phyloP scores from a whole-genome alignment of 129 eudicot species.

The Saussurea involucrata region DNA sequence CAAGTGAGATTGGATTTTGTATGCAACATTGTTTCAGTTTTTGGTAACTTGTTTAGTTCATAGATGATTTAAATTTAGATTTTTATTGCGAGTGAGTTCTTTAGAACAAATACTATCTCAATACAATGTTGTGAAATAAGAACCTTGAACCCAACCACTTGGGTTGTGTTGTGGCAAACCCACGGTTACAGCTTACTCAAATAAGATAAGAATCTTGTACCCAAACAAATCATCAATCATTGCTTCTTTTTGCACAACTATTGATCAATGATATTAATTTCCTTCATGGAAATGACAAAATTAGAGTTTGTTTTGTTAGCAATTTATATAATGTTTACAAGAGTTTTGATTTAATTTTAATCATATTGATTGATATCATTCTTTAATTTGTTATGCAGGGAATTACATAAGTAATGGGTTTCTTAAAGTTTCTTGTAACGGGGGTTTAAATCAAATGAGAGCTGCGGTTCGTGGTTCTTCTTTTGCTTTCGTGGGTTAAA shows the following conservation, averaged over 20 bases:
- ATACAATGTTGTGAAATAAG: neutral
- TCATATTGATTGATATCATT: neutral
- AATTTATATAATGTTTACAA: neutral
- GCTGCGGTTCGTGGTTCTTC: slow-evolving; percentile 73
- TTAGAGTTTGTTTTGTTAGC: neutral
- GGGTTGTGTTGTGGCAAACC: too few species aligned
- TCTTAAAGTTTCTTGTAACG: slow-evolving; percentile 88
- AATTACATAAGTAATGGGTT: slow-evolving; percentile 86
- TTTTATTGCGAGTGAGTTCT: slow-evolving; percentile 2
- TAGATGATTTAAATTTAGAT: neutral
- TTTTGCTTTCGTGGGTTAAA: neutral
- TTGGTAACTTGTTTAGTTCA: neutral
- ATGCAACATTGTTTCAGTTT: slow-evolving; percentile 11
- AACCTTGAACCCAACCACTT: neutral
- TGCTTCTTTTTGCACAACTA: neutral
- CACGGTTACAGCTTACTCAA: too few species aligned
- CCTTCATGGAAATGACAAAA: neutral
- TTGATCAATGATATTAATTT: neutral
- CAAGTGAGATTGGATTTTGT: neutral
- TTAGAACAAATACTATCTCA: neutral
- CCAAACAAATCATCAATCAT: neutral
- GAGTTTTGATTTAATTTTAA: neutral
- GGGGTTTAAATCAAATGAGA: slow-evolving; percentile 98
- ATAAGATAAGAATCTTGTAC: too few species aligned
- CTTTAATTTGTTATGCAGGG: slow-evolving; percentile 57